Base-by-base conservation (phyloP, 108 stramenopile species). In the Phaeodactylum tricornutum region DNA sequence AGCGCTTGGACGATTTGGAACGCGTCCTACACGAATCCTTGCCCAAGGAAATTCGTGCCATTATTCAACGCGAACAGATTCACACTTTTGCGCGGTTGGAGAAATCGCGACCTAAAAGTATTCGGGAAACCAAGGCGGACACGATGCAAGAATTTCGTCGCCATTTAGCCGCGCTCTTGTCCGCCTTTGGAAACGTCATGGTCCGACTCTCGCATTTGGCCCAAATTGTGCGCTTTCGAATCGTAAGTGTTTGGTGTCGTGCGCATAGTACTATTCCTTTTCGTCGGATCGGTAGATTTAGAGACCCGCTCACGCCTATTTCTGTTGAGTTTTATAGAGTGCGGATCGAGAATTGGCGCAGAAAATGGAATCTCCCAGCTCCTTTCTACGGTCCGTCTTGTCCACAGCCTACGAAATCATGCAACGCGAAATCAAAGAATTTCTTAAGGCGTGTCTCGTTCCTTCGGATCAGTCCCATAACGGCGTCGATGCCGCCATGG, bases 1-100 rank as follows among this genome's bases (percentile, higher is more conserved):
- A 72, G 28, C 72, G 87, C 24, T 42, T 89, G 64, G 87, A 84
- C 48, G 87, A 89, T 42, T 69, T 89, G 15, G 87, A 89, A 57
- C 77, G 83, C 5, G 55, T 61, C 46, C 35, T 89, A 16, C 57
- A 50, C 12, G 87, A 89, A 44, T 33, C 47, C 5, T 27, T 84
- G 16, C 66, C 62, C 29, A 61, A 57, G 2, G 87, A 89, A 59
- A 63, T 89, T 8, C 52, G 75, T 27, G 38, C 48, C 7, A 50
- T 89, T 50, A 77, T 78, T 7, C 67, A 84, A 54, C 38, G 64
- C 43, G 87, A 89, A 59, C 87, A 89, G 47, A 74, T 81, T 21
- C 64, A 71, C 39, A 89, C 87, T 0, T 82, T 72, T 55, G 64
- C 74, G 14, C 46, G 80, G 15, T 61, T 89, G 52, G 87, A 89